Conservation (phyloP, 208 protist species). For the Acanthamoeba divionensis region DNA sequence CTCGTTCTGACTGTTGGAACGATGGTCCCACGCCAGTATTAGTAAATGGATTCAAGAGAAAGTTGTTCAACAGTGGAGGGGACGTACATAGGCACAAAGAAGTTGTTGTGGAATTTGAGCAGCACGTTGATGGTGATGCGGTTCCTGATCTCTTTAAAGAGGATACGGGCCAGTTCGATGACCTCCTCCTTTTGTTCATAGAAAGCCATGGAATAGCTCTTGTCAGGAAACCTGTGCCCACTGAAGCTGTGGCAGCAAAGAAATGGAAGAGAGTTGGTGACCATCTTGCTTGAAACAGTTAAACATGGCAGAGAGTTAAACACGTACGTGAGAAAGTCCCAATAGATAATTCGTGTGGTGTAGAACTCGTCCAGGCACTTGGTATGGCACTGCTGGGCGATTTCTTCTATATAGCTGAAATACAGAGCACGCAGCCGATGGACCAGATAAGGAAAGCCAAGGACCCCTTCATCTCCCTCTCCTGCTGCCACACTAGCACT, state of each 20-base stretch:
- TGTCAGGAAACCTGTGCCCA: slow-evolving; percentile 29
- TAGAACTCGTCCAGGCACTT: slow-evolving; percentile 49
- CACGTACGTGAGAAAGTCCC: slow-evolving; percentile 6
- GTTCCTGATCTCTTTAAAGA: neutral
- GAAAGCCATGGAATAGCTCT: neutral
- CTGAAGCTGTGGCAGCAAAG: neutral
- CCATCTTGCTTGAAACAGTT: neutral
- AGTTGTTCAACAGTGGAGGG: neutral
- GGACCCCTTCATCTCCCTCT: neutral
- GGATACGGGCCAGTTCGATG: neutral
- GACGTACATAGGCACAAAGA: slow-evolving; percentile 31
- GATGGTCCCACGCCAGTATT: neutral
- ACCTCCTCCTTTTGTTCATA: slow-evolving; percentile 27
- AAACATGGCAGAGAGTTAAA: neutral
- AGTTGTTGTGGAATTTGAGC: slow-evolving; percentile 48
- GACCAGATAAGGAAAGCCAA: neutral
- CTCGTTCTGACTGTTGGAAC: neutral
- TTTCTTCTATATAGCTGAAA: slow-evolving; percentile 13
- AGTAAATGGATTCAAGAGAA: neutral
- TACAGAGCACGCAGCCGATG: neutral
- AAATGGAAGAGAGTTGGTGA: neutral
- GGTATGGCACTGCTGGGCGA: neutral
- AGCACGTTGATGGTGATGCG: neutral
- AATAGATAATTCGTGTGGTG: slow-evolving; percentile 38
- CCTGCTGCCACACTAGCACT: too few species aligned